A percentile compares a stretch with the other conserved stretches of the same genome.
These are phyloP conservation scores for Zopfia rhizophila DNA, from an alignment of 2,329 filamentous ascomycete genomes.

Conservation along the genomic window DNA sequence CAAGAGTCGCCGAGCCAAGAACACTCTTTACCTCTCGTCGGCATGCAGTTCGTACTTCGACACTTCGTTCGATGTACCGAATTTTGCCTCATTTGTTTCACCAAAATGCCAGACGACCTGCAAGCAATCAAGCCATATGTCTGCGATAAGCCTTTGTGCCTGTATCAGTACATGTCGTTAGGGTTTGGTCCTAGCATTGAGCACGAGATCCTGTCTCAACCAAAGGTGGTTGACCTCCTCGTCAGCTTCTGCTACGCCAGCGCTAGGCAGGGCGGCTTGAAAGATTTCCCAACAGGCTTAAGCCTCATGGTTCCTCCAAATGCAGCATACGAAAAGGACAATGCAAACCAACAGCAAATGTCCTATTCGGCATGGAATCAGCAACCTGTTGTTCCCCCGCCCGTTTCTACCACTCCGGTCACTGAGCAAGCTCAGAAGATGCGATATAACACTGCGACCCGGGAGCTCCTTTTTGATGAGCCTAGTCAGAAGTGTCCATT, in stretches of 20 bases:
- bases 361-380: slow-evolving; percentile 4
- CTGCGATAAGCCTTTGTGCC: slow-evolving; percentile 77
- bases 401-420: not conserved
- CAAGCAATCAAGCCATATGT: slow-evolving; percentile 79
- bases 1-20: slow-evolving; percentile 37
- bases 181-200: slow-evolving; percentile 88
- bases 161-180: slow-evolving; percentile 89
- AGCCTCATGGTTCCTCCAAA: slow-evolving; percentile 62
- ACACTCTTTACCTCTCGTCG: slow-evolving; percentile 66
- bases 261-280: slow-evolving; percentile 56
- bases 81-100: slow-evolving; percentile 88
- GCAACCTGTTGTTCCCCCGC: not conserved
- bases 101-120: slow-evolving; percentile 71
- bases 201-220: slow-evolving; percentile 81
- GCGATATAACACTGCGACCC: slow-evolving; percentile 48
- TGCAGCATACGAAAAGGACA: slow-evolving; percentile 28
- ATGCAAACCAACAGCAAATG: slow-evolving; percentile 9
- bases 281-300: slow-evolving; percentile 68
- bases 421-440: slow-evolving; percentile 18
- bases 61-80: slow-evolving; percentile 84
- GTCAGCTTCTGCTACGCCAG: slow-evolving; percentile 81
- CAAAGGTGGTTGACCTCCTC: slow-evolving; percentile 84
- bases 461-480: slow-evolving; percentile 57
- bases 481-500: slow-evolving; percentile 46
- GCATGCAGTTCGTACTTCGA: slow-evolving; percentile 79